phyloP scores from a whole-genome alignment of 2,329 filamentous ascomycete species.

The Calonectria pseudoreteaudii region DNA sequence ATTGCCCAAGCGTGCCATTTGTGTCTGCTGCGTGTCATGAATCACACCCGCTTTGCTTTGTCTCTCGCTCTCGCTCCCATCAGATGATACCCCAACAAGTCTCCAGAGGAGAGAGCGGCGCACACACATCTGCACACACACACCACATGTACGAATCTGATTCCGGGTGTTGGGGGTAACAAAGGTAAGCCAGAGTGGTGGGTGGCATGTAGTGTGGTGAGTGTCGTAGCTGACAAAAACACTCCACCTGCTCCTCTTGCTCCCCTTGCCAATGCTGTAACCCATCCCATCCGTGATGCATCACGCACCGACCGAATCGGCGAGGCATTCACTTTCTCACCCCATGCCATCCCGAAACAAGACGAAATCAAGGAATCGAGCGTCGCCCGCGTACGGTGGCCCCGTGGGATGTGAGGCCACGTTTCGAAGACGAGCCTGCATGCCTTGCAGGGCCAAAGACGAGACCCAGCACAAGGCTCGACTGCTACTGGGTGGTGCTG shows the following conservation, averaged over 20 bases:
- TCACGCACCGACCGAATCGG: not conserved
- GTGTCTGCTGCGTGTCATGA: not conserved
- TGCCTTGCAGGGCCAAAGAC: conserved; percentile 6
- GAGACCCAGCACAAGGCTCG: conserved; percentile 3
- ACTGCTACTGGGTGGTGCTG: conserved; percentile 2
- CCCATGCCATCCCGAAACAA: not conserved
- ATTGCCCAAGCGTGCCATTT: not conserved
- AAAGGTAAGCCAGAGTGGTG: conserved; percentile 13
- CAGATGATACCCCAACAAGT: conserved; percentile 19
- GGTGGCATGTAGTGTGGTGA: conserved; percentile 5
- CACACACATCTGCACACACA: not conserved
- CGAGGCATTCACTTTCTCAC: not conserved
- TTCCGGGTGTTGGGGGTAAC: not conserved
- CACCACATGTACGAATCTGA: not conserved
- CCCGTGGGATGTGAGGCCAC: conserved; percentile 19
- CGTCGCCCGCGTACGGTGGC: not conserved
- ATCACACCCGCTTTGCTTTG: not conserved
- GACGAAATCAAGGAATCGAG: conserved; percentile 4
- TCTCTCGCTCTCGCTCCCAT: not conserved
- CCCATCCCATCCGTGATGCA: conserved; percentile 12
- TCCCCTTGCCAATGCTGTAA: conserved; percentile 5
- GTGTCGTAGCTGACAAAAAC: conserved; percentile 15
- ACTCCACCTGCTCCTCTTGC: conserved; percentile 10
- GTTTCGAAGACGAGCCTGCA: conserved; percentile 20
- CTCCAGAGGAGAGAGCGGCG: not conserved